phyloP scores from a whole-genome alignment of 2,329 filamentous ascomycete genomes.

The Dothistroma septosporum region DNA sequence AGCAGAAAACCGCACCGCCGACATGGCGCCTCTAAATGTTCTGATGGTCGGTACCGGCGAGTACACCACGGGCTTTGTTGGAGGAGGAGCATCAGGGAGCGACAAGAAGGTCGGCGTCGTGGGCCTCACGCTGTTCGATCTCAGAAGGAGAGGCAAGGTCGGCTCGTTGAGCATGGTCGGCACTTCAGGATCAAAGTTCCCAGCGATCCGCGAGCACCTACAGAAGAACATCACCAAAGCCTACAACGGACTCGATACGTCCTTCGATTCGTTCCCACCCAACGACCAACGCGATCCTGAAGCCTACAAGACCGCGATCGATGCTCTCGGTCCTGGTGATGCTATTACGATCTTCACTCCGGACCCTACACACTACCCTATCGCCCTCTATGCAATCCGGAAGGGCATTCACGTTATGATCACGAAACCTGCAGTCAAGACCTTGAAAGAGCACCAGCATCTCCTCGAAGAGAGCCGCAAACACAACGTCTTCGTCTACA shows the following conservation, averaged over 20 bases:
- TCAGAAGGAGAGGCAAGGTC: conserved; percentile 84
- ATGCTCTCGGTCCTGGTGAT: conserved; percentile 73
- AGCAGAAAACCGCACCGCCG: conserved; percentile 9
- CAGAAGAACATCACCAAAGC: conserved; percentile 75
- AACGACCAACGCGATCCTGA: conserved; percentile 71
- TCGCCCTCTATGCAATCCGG: conserved; percentile 87
- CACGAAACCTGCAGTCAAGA: conserved; percentile 90
- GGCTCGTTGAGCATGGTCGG: conserved; percentile 83
- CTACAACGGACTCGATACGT: conserved; percentile 82
- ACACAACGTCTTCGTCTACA: conserved; percentile 79
- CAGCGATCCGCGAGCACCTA: conserved; percentile 84
- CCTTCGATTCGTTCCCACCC: conserved; percentile 76
- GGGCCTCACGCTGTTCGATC: conserved; percentile 81
- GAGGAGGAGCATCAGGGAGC: conserved; percentile 73
- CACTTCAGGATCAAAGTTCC: conserved; percentile 82
- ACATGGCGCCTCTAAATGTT: conserved; percentile 49
- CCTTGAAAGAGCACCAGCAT: conserved; percentile 71
- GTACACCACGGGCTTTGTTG: conserved; percentile 94
- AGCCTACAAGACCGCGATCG: conserved; percentile 84
- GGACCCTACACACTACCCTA: conserved; percentile 87
- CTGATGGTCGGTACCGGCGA: conserved; percentile 77
- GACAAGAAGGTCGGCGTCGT: conserved; percentile 98
- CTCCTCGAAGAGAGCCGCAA: conserved; percentile 69
- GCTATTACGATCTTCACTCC: conserved; percentile 96
- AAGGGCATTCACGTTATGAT: conserved; percentile 84